Conservation (phyloP, 78 protist species). For the Tieghemostelium lacteum region DNA sequence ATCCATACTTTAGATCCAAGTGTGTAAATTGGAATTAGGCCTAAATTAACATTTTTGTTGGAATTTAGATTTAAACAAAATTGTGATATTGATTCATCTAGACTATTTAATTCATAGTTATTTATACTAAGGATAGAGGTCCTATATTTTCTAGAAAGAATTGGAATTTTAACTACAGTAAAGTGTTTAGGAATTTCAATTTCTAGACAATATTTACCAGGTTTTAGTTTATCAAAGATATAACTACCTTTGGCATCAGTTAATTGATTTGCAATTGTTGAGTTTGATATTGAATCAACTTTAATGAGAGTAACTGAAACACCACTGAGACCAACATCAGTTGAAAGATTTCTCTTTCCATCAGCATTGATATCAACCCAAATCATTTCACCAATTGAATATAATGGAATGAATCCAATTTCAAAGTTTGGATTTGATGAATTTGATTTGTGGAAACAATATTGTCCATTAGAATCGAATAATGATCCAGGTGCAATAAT, state of each 20-base stretch:
- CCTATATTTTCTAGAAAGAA: not conserved
- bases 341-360: not conserved
- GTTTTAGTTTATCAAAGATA: not conserved
- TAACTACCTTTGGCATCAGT: not conserved
- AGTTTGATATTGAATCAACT: not conserved
- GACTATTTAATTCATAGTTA: too few relatives aligned
- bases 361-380: not conserved
- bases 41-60: not conserved
- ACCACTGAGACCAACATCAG: conserved; percentile 7
- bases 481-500: too few relatives aligned
- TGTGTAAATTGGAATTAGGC: not conserved
- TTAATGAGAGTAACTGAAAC: not conserved
- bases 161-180: not conserved
- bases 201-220: conserved; percentile 20
- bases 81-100: not conserved
- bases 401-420: not conserved
- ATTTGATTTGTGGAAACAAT: too few relatives aligned
- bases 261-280: not conserved
- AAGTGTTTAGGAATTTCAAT: conserved; percentile 9
- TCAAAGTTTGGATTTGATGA: too few relatives aligned
- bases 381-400: not conserved
- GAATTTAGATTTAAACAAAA: not conserved
- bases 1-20: conserved; percentile 23
- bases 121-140: too few relatives aligned
- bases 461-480: not conserved